These are phyloP conservation scores for Incumbomyces delicatus DNA, from an alignment of 2,329 filamentous ascomycete genomes.

Conservation along the genomic window DNA sequence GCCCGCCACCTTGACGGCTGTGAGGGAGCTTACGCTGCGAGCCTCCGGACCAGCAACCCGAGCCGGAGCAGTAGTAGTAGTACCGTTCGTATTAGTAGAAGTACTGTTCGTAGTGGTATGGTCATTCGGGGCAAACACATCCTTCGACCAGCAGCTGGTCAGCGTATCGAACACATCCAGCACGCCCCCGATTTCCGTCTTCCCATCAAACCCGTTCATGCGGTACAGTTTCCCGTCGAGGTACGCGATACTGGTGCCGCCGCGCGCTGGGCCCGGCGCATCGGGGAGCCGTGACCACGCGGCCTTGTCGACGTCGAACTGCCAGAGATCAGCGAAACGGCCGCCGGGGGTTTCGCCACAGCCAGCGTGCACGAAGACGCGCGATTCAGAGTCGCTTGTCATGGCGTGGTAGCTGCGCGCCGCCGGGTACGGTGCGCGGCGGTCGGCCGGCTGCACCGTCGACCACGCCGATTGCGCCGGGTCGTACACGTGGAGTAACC, in stretches of 20 bases:
- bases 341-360: conserved; percentile 56
- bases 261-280: conserved; percentile 57
- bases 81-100: too few species aligned
- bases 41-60: conserved; percentile 37
- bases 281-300: conserved; percentile 59
- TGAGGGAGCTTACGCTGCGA: conserved; percentile 41
- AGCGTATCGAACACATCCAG: conserved; percentile 51
- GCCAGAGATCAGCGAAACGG: conserved; percentile 63
- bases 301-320: conserved; percentile 55
- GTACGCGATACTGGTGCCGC: conserved; percentile 58
- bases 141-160: conserved; percentile 33
- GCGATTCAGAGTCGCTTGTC: conserved; percentile 53
- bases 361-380: conserved; percentile 67
- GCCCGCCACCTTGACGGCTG: conserved; percentile 31
- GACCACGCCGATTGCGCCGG: conserved; percentile 49
- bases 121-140: too few species aligned
- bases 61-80: conserved; percentile 28
- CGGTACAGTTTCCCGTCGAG: conserved; percentile 58
- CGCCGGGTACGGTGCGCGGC: conserved; percentile 43
- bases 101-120: too few species aligned
- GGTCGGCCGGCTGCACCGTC: conserved; percentile 48
- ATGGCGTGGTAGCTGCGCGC: conserved; percentile 63
- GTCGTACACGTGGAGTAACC: conserved; percentile 68
- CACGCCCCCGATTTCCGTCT: too few species aligned
- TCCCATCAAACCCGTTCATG: too few species aligned